Conservation (phyloP, 257 asterid species). For the Thymus mandschuricus region DNA sequence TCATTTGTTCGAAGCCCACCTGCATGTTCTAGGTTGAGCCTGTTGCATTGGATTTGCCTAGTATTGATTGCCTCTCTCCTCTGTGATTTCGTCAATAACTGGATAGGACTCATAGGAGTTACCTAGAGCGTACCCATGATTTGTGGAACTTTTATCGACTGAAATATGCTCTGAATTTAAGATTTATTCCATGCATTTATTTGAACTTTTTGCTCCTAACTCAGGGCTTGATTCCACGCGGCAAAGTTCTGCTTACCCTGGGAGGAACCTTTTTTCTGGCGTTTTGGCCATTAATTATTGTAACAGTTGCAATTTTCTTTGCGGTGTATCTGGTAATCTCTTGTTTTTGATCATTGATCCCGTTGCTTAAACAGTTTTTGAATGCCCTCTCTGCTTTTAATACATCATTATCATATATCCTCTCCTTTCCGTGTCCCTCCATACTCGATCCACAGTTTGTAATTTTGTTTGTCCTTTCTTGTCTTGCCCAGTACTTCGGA, state of each 20-base stretch:
- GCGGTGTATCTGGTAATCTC: slow-evolving; percentile 76
- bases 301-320: slow-evolving; percentile 58
- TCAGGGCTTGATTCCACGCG: slow-evolving; percentile 96
- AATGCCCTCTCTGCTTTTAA: slow-evolving; percentile 6
- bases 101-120: background rate
- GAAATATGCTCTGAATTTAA: slow-evolving; percentile 8
- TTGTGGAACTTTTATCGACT: background rate
- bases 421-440: background rate
- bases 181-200: background rate
- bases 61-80: background rate
- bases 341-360: slow-evolving; percentile 15
- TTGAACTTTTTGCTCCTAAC: background rate
- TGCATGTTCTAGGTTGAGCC: too few species aligned
- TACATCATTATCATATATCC: slow-evolving; percentile 14
- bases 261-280: slow-evolving; percentile 90
- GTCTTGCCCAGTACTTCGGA: slow-evolving; percentile 71
- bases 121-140: background rate
- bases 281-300: slow-evolving; percentile 86
- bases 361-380: background rate
- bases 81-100: background rate
- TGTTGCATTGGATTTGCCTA: background rate
- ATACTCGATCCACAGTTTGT: background rate
- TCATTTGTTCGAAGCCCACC: background rate
- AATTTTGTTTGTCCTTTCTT: background rate
- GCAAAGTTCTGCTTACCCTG: slow-evolving; percentile 75